Conservation (phyloP, 352 stramenopile genomes). For the Phytophthora idaei region DNA sequence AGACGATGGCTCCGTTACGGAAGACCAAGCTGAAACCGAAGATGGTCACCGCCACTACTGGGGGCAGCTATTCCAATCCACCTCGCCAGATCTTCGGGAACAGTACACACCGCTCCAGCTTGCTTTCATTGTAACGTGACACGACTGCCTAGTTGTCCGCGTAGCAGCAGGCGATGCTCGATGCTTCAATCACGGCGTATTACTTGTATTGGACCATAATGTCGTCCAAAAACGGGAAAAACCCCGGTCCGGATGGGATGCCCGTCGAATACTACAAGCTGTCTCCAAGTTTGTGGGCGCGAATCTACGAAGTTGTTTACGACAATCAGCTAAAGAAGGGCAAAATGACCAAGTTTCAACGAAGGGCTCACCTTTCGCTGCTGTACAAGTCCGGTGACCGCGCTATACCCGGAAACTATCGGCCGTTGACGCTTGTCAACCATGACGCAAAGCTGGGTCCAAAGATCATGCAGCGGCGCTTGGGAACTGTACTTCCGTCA, state of each 20-base stretch:
- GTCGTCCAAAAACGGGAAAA: conserved; percentile 17
- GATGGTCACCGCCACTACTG: conserved; percentile 9
- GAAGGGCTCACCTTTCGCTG: conserved; percentile 13
- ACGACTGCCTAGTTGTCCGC: background rate
- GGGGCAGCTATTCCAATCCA: conserved; percentile 15
- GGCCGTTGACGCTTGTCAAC: conserved; percentile 21
- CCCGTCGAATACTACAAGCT: conserved; percentile 29
- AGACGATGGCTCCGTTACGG: conserved; percentile 9
- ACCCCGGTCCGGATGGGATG: conserved; percentile 13
- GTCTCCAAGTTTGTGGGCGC: conserved; percentile 2
- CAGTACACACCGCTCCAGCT: too few species aligned
- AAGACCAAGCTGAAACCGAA: conserved; percentile 7
- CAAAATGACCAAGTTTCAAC: conserved; percentile 28
- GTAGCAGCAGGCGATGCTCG: background rate
- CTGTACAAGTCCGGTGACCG: conserved; percentile 10
- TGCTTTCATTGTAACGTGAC: background rate
- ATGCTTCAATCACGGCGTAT: conserved; percentile 16
- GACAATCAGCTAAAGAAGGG: conserved; percentile 7
- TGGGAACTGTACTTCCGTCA: conserved; percentile 1
- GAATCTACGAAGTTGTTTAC: conserved; percentile 22
- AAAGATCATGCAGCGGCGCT: conserved; percentile 6
- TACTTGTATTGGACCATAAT: conserved; percentile 25
- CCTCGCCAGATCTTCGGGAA: conserved; percentile 16
- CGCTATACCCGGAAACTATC: conserved; percentile 15
- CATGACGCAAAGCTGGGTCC: conserved; percentile 13